Base-by-base conservation (phyloP, 1,139 yeast species). In the Debaryomyces fabryi region DNA sequence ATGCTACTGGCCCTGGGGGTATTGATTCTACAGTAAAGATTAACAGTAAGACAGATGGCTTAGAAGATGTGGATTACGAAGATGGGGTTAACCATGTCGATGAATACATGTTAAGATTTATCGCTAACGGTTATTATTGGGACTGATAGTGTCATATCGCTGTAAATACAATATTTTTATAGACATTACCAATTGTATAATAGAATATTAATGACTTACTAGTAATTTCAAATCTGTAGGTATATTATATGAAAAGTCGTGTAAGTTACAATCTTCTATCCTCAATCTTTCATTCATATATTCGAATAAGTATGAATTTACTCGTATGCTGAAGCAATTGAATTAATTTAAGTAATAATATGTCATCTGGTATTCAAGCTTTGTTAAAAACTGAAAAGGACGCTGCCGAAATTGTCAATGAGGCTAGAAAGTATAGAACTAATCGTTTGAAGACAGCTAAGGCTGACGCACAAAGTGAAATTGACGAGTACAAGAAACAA, bases 391-490 rank as follows among this genome's bases (percentile, higher is more conserved):
- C 98, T 50, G 99, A 93, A 75, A 90, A 88, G 73, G 95, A 90
- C 63, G 99, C 99, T 20, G 97, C 96, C 58, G 95, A 86, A 62
- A 88, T 92, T 57, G 98, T 93, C 56, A 82, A 91, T 59, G 87
- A 86, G 65, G 97, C 99, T 33, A 88, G 96, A 76, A 78, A 83
- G 59, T 85, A 85, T 76, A 90, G 97, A 70, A 82, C 96, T 39
- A 84, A 82, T 64, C 88, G 96, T 60, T 79, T 93, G 69, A 93
- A 93, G 81, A 91, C 95, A 40, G 97, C 98, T 48, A 92, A 91
- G 77, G 76, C 86, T 39, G 98, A 93, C 67, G 98, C 99, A 36
- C 87, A 91, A 58, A 74, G 80, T 51, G 99, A 93, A 71, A 89
- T 93, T 62, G 90, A 86, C 56, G 86, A 83, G 50, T 93, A 93